Base-by-base conservation (phyloP, 1,139 yeast species). In the Torulaspora globosa region DNA sequence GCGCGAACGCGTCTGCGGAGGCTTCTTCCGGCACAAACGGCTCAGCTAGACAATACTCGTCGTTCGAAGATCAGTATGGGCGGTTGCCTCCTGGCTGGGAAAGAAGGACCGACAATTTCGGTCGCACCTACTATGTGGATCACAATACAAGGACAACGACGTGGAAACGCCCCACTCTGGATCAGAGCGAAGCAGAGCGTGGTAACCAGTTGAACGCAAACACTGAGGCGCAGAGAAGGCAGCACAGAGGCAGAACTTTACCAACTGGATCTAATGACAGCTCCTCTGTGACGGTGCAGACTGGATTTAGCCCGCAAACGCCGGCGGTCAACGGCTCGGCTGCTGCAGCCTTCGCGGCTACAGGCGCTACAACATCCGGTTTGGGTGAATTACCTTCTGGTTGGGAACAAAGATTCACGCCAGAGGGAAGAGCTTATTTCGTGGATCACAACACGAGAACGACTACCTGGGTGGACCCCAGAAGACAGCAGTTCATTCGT, bases 401-500 rank as follows among this genome's bases (percentile, higher is more conserved):
- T 32, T 92, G 99, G 99, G 99, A 92, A 70, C 98, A 92, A 71
- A 77, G 99, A 54, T 86, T 86, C 62, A 92, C 99, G 4, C 96
- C 96, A 35, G 98, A 92, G 69, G 99, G 98, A 32, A 79, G 98
- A 64, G 95, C 97, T 11, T 92, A 92, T 70, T 92, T 90, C 67
- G 98, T 92, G 45, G 99, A 92, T 68, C 98, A 92, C 71, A 92
- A 92, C 68, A 92, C 98, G 14, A 80, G 98, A 68, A 92, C 99
- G 0, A 92, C 99, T 4, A 94, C 99, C 3, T 92, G 99, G 99
- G 99, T 92, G 44, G 99, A 92, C 68, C 99, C 99, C 54, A 80
- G 98, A 70, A 82, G 98, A 70, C 98, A 92, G 70, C 99, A 92
- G 72, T 92, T 89, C 68, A 94, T 92, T 58, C 85, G 97, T 66